Conservation (phyloP, 1,284 basidiomycete genomes). For the Fomitiporia mediterranea region DNA sequence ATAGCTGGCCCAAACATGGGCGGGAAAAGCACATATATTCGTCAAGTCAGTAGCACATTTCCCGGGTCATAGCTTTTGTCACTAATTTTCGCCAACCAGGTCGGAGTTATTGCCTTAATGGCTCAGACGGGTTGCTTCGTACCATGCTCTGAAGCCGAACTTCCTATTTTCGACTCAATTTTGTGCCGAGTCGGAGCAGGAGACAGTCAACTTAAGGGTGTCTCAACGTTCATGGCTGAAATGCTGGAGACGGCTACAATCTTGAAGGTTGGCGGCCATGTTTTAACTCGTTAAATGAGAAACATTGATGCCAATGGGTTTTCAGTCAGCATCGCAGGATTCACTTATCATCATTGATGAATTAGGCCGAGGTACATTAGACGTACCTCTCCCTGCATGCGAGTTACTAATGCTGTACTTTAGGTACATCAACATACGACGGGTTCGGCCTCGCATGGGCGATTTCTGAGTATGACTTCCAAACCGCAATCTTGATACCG, state of each 20-base stretch:
- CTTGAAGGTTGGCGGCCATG: constrained; percentile 57
- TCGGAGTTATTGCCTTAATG: constrained; percentile 93
- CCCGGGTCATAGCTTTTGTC: neutral
- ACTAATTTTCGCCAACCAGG: constrained; percentile 37
- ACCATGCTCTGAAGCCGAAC: constrained; percentile 77
- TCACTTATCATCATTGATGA: constrained; percentile 99
- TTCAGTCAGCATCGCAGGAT: constrained; percentile 83
- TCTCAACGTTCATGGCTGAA: constrained; percentile 99
- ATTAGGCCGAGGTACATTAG: constrained; percentile 74
- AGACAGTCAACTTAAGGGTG: constrained; percentile 95
- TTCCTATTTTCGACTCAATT: constrained; percentile 96
- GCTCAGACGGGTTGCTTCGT: constrained; percentile 96
- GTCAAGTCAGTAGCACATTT: constrained; percentile 45
- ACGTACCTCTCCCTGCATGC: neutral
- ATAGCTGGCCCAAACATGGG: constrained; percentile 94
- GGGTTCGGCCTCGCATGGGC: constrained; percentile 99
- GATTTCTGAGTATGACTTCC: constrained; percentile 79
- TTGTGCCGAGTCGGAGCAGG: constrained; percentile 96
- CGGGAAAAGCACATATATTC: constrained; percentile 91
- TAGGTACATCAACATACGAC: constrained; percentile 96
- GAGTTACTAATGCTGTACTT: neutral
- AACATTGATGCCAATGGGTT: constrained; percentile 3
- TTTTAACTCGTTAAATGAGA: neutral
- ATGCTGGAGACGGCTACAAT: constrained; percentile 99
- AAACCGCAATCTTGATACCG: no score